These are phyloP conservation scores for Alternaria alternata DNA, from an alignment of 2,329 filamentous ascomycete genomes.

Conservation along the genomic window DNA sequence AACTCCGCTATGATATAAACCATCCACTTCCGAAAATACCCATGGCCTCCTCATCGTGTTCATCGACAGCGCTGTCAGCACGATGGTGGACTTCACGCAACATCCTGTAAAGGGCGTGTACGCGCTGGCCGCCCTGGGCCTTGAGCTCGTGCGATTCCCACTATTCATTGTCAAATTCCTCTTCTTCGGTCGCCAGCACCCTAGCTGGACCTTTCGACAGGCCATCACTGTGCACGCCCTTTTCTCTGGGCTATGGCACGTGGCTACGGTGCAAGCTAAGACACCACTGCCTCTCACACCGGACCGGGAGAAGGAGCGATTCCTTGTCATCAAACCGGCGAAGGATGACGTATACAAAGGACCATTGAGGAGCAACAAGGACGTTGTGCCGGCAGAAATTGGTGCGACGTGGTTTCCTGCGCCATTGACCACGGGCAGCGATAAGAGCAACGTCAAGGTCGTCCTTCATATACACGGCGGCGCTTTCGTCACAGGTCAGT, in stretches of 20 bases:
- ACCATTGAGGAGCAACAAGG: conserved; percentile 37
- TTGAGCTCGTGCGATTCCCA: conserved; percentile 50
- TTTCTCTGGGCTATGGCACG: conserved; percentile 44
- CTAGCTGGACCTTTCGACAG: conserved; percentile 52
- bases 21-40: background rate
- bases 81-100: conserved; percentile 30
- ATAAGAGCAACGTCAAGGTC: conserved; percentile 39
- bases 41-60: background rate
- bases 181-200: conserved; percentile 49
- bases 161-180: conserved; percentile 52
- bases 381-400: conserved; percentile 49
- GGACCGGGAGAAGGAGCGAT: conserved; percentile 51
- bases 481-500: conserved; percentile 54
- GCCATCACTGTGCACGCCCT: conserved; percentile 48
- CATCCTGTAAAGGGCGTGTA: conserved; percentile 55
- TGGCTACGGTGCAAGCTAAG: conserved; percentile 35
- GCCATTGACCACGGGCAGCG: conserved; percentile 21
- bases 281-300: conserved; percentile 48
- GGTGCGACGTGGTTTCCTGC: conserved; percentile 56
- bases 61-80: background rate
- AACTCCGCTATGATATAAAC: background rate
- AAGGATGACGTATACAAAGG: conserved; percentile 37
- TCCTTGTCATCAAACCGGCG: conserved; percentile 43
- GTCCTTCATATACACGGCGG: conserved; percentile 61
- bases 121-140: conserved; percentile 44